phyloP scores from a whole-genome alignment of 805 yeast species.

The Kodamaea neixiangensis region DNA sequence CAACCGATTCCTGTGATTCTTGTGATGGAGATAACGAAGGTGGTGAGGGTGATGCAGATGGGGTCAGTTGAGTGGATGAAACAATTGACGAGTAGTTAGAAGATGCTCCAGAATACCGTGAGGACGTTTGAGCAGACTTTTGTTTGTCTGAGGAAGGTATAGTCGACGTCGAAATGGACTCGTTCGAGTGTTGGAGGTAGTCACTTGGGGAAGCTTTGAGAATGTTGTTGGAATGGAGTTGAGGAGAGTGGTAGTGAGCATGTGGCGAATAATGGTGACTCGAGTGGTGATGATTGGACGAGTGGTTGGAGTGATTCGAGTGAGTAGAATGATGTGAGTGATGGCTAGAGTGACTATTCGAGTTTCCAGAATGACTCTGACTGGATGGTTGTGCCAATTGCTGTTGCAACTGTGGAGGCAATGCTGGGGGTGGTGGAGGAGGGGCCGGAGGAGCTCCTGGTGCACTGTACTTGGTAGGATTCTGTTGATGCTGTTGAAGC shows the following conservation, averaged over 20 bases:
- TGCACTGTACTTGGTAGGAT: not conserved
- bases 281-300: not conserved
- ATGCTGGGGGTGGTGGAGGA: conserved; percentile 8
- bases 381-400: not conserved
- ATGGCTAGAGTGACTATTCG: not conserved
- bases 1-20: not conserved
- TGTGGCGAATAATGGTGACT: not conserved
- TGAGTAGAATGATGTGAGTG: no score
- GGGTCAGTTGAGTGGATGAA: not conserved
- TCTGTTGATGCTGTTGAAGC: not conserved
- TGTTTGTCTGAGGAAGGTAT: not conserved
- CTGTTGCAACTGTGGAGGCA: conserved; percentile 2
- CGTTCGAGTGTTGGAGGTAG: not conserved
- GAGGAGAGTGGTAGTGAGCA: not conserved
- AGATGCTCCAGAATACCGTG: conserved; percentile 1
- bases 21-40: conserved; percentile 6
- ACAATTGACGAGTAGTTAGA: not conserved
- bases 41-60: conserved; percentile 8
- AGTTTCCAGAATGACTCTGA: not conserved
- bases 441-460: conserved; percentile 2
- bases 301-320: not conserved
- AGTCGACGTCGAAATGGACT: conserved; percentile 1
- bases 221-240: not conserved
- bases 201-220: not conserved
- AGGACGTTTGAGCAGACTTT: not conserved